Evolutionary conservation across 2,329 filamentous ascomycete species (phyloP).

Genomic region (Alternaria longipes): DNA sequence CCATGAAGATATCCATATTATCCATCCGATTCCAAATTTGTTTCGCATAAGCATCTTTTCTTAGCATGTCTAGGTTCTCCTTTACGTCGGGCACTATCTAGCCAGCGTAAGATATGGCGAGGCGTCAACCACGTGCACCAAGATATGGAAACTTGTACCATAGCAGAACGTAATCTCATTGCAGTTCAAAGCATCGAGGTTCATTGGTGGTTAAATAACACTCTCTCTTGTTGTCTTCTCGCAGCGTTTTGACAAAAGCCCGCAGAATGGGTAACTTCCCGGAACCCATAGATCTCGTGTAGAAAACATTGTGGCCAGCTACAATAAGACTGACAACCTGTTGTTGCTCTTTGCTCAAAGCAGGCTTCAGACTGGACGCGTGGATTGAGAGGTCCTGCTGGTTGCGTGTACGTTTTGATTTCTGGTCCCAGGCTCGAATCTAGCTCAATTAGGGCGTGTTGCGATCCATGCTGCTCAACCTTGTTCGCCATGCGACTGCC

Average conservation of each 20-base stretch:
- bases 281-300: conserved; percentile 69
- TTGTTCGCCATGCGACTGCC: not conserved
- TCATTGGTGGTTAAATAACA: conserved; percentile 67
- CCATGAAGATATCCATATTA: conserved; percentile 65
- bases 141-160: not conserved
- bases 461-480: not conserved
- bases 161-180: conserved; percentile 62
- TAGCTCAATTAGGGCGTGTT: not conserved
- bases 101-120: not conserved
- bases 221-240: conserved; percentile 51
- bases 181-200: conserved; percentile 66
- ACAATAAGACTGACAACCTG: conserved; percentile 62
- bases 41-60: not conserved
- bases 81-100: not conserved
- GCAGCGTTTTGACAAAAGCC: conserved; percentile 56
- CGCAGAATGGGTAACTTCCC: conserved; percentile 67
- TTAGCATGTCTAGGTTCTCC: not conserved
- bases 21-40: not conserved
- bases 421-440: not conserved
- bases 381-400: not conserved
- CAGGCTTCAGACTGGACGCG: not conserved
- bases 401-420: not conserved
- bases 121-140: not conserved
- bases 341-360: conserved; percentile 57
- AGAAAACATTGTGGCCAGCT: conserved; percentile 68